Conservation (phyloP, 257 asterid species). For the Jacaranda mimosifolia region DNA sequence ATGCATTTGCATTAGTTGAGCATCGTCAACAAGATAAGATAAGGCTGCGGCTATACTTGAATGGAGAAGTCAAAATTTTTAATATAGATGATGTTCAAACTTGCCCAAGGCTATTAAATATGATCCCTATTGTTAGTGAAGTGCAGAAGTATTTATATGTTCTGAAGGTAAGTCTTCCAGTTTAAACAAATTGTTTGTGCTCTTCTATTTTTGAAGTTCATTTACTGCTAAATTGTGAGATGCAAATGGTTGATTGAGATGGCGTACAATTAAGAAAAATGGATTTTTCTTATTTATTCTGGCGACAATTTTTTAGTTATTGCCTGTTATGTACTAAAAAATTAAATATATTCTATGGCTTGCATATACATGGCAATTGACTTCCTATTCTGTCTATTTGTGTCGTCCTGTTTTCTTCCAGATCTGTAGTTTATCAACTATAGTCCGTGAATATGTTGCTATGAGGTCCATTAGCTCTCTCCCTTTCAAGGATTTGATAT, state of each 20-base stretch:
- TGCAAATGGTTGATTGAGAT: constrained; percentile 7
- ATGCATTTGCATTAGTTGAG: constrained; percentile 96
- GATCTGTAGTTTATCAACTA: constrained; percentile 96
- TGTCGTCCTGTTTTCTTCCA: constrained; percentile 43
- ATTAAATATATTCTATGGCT: neutral
- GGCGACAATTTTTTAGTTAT: constrained; percentile 20
- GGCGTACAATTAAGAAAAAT: constrained; percentile 12
- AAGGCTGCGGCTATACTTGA: constrained; percentile 75
- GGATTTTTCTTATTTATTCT: neutral
- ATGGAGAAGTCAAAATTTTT: constrained; percentile 66
- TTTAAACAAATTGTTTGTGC: constrained; percentile 8
- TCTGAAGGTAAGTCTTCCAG: constrained; percentile 64
- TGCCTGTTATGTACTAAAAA: constrained; percentile 26
- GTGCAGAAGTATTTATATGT: constrained; percentile 44
- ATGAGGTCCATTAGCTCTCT: constrained; percentile 79
- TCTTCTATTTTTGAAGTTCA: neutral
- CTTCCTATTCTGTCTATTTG: constrained; percentile 31
- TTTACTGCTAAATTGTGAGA: constrained; percentile 23
- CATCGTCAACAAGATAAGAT: constrained; percentile 76
- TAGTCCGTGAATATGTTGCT: constrained; percentile 91
- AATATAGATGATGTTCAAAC: constrained; percentile 60
- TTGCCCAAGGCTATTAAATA: constrained; percentile 67
- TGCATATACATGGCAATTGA: constrained; percentile 10
- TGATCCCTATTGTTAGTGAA: constrained; percentile 67
- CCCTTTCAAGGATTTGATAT: constrained; percentile 87